These are phyloP conservation scores for Ophiostoma ips DNA, from an alignment of 2,329 filamentous ascomycete species.

Conservation along the genomic window DNA sequence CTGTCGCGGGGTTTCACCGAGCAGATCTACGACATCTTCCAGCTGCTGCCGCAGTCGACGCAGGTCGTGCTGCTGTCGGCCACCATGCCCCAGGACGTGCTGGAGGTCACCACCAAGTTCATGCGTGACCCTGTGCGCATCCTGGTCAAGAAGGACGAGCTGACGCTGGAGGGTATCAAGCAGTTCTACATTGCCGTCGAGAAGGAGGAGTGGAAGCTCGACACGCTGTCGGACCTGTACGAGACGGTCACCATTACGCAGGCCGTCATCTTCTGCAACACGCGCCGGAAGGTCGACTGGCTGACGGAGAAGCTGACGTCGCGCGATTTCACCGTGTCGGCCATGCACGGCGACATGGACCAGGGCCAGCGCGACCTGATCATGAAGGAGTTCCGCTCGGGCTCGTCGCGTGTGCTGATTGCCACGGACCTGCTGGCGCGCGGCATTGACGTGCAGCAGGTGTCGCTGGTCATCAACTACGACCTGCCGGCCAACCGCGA, in stretches of 20 bases:
- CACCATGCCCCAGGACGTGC: slow-evolving; percentile 97
- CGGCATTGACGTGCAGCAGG: slow-evolving; percentile 99
- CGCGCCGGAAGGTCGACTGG: slow-evolving; percentile 99
- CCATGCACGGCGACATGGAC: slow-evolving; percentile 99
- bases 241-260: slow-evolving; percentile 99
- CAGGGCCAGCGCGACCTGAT: slow-evolving; percentile 95
- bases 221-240: slow-evolving; percentile 96
- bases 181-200: slow-evolving; percentile 99
- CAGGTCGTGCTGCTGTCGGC: slow-evolving; percentile 97
- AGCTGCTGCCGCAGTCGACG: slow-evolving; percentile 92
- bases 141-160: slow-evolving; percentile 98
- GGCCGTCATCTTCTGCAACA: slow-evolving; percentile 99
- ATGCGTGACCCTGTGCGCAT: slow-evolving; percentile 99
- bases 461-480: slow-evolving; percentile 99
- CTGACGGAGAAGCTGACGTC: slow-evolving; percentile 97
- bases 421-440: slow-evolving; percentile 94
- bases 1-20: slow-evolving; percentile 98
- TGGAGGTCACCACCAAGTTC: slow-evolving; percentile 99
- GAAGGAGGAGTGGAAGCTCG: slow-evolving; percentile 99
- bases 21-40: slow-evolving; percentile 99
- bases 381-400: slow-evolving; percentile 99
- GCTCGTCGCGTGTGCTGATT: slow-evolving; percentile 95
- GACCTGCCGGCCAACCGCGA: slow-evolving; percentile 97
- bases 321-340: slow-evolving; percentile 97
- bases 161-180: slow-evolving; percentile 99